phyloP scores from a whole-genome alignment of 139 green algal species.

The Coelastrella sp. region DNA sequence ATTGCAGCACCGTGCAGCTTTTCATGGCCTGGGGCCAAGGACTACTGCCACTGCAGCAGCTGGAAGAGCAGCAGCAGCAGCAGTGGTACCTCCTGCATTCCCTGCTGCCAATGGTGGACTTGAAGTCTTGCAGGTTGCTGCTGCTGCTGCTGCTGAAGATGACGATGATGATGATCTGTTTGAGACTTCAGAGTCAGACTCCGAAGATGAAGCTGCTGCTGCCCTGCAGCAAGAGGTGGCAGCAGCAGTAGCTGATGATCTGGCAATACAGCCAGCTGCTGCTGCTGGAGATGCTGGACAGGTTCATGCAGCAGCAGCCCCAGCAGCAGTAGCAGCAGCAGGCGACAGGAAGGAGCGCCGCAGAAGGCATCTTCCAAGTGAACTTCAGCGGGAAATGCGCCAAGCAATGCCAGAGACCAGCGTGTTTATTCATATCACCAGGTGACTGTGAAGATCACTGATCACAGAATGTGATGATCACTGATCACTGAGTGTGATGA shows the following conservation, averaged over 20 bases:
- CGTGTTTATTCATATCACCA: slow-evolving; percentile 20
- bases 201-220: not conserved
- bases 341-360: not conserved
- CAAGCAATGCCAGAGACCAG: slow-evolving; percentile 4
- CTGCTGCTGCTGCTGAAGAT: not conserved
- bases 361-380: not conserved
- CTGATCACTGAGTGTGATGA: too few relatives aligned
- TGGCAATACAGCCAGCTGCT: not conserved
- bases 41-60: not conserved
- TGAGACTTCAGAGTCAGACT: slow-evolving; percentile 4
- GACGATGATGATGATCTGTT: slow-evolving; percentile 13
- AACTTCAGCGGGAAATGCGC: slow-evolving; percentile 4
- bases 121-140: not conserved
- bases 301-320: not conserved
- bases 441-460: too few relatives aligned
- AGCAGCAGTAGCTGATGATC: not conserved
- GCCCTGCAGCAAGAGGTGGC: not conserved
- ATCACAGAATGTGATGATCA: too few relatives aligned
- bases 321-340: not conserved
- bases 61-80: not conserved
- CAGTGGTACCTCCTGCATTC: not conserved
- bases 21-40: not conserved
- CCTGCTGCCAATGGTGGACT: not conserved
- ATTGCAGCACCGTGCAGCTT: not conserved
- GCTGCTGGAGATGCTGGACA: not conserved